Evolutionary conservation across 495 filamentous ascomycete species (phyloP), one percentile per base, ranked within the genome.

Genomic region (Elaphomyces granulatus): DNA sequence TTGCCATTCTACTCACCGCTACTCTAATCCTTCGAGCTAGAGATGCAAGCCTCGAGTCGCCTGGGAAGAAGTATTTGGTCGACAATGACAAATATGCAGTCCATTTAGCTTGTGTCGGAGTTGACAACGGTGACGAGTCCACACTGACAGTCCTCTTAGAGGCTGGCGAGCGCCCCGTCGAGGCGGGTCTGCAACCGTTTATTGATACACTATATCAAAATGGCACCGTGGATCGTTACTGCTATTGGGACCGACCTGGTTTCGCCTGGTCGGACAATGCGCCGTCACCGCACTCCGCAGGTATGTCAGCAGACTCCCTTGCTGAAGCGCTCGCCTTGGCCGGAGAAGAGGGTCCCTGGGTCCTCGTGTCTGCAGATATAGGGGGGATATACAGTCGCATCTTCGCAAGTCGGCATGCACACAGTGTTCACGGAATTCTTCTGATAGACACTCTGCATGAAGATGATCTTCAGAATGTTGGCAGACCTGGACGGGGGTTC

Each of bases 211-310:
- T 78, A 0, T 70, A 81, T 43, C 59, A 66, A 23, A 82, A 84
- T 41, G 80, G 83, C 18, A 78, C 74, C 19, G 90, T 98, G 44
- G 54, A 59, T 36, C 78, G 87, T 34, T 98, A 90, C 59, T 98
- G 90, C 64, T 95, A 93, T 59, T 92, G 83, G 62, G 90, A 98
- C 51, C 81, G 90, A 15, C 90, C 90, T 1, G 90, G 90, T 1
- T 63, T 87, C 37, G 86, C 69, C 26, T 94, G 81, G 77, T 90
- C 83, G 34, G 90, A 98, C 59, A 87, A 86, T 45, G 87, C 90
- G 0, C 90, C 88, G 7, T 94, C 86, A 1, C 88, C 90, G 1
- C 77, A 92, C 50, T 88, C 83, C 2, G 87, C 83, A 8, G 84
- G 87, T 38, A 93, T 93, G 79, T 77, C 82, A 1, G 75, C 81